Conservation (phyloP, 164 flowering plant species). For the Liriodendron chinense region DNA sequence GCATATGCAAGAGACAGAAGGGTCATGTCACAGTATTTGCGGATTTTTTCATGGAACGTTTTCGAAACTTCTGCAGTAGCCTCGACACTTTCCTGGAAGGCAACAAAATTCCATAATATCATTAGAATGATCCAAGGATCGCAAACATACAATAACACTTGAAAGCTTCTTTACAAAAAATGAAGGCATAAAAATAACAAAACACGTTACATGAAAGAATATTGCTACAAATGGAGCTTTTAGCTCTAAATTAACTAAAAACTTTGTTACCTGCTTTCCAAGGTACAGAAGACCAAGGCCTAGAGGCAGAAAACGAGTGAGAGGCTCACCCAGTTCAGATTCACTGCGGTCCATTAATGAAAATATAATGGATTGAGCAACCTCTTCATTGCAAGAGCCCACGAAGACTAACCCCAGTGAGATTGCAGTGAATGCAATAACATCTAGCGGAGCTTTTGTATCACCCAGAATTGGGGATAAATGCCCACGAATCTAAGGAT, state of each 20-base stretch:
- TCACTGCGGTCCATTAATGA: constrained; percentile 92
- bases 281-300: constrained; percentile 95
- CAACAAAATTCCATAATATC: neutral
- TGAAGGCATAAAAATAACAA: neutral
- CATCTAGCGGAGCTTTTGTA: constrained; percentile 78
- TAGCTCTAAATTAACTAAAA: no score
- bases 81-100: constrained; percentile 78
- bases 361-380: constrained; percentile 91
- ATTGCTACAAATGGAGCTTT: no score
- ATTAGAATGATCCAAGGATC: neutral
- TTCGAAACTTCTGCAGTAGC: constrained; percentile 97
- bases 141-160: neutral
- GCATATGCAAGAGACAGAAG: constrained; percentile 97
- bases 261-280: constrained; percentile 84
- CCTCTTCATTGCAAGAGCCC: constrained; percentile 95
- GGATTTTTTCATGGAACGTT: constrained; percentile 84
- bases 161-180: neutral
- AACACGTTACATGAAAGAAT: no score
- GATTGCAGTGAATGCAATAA: constrained; percentile 85
- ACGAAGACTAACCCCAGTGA: constrained; percentile 88
- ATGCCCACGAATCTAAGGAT: constrained; percentile 50
- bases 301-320: constrained; percentile 72
- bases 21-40: constrained; percentile 90
- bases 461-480: constrained; percentile 71
- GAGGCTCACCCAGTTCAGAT: constrained; percentile 79